Base-by-base conservation (phyloP, 2,329 filamentous ascomycete species). In the Fonsecaea erecta region DNA sequence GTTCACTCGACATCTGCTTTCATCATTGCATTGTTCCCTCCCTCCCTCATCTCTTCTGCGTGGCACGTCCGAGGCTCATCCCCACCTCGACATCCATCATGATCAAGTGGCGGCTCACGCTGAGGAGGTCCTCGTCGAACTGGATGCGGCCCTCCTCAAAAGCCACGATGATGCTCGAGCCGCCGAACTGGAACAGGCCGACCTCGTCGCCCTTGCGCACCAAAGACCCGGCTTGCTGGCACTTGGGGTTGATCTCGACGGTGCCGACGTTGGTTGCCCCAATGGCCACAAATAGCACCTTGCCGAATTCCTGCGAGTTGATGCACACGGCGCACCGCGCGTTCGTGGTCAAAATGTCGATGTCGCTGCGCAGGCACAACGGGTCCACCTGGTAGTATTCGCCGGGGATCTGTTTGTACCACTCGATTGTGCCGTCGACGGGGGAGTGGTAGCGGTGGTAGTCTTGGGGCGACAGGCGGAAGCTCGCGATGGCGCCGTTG, bases 181-280 rank as follows among this genome's bases (percentile, higher is more conserved):
- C 95, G 46, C 94, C 94, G 78, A 98, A 99, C 78, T 97, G 97
- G 82, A 99, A 99, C 79, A 98, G 98, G 4, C 95, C 95, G 48
- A 99, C 83, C 79, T 98, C 95, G 73, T 99, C 95, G 0, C 89
- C 93, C 61, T 95, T 86, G 72, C 85, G 85, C 3, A 98, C 93
- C 58, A 88, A 81, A 34, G 96, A 92, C 34, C 93, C 94, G 21
- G 87, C 84, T 64, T 90, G 86, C 32, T 91, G 88, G 71, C 88
- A 93, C 80, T 99, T 99, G 58, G 95, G 93, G 0, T 94, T 97
- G 73, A 99, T 98, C 67, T 98, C 90, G 0, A 95, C 98, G 78
- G 93, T 97, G 56, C 95, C 95, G 1, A 99, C 95, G 94, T 98
- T 97, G 94, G 98, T 99, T 58, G 95, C 95, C 63, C 95, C 95